Base-by-base conservation (phyloP, 1,284 basidiomycete species). In the Cryptococcus sp. region DNA sequence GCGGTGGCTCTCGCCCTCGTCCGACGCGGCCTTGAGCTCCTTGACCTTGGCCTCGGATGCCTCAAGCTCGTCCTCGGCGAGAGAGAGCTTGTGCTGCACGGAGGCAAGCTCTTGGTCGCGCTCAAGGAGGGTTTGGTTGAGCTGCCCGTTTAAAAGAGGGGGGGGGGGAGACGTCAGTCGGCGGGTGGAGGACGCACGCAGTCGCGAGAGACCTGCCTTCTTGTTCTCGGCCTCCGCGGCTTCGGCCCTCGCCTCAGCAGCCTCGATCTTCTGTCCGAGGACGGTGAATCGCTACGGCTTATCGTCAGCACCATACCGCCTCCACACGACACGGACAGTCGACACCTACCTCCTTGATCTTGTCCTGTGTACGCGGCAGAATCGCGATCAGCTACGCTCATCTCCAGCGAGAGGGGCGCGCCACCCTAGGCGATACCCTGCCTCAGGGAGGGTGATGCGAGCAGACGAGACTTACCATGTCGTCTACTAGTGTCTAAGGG, bases 71-170 rank as follows among this genome's bases (percentile, higher is more conserved):
- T 56, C 74, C 40, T 96, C 91, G 57, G 88, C 79, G 35, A 88
- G 77, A 38, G 77, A 69, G 44, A 95, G 82, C 78, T 86, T 87
- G 80, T 91, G 88, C 59, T 84, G 80, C 63, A 96, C 84, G 2
- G 94, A 97, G 6, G 80, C 80, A 70, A 93, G 89, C 73, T 90
- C 87, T 77, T 98, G 93, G 35, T 98, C 95, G 72, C 87, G 88
- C 72, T 84, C 82, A 40, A 97, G 84, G 46, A 93, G 75, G 45
- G 82, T 75, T 77, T 93, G 91, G 71, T 95, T 88, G 63, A 82
- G 80, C 69, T 77, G 64, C 7, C 23, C 4, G 49, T 24, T 20
- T 35, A 20, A 28, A 42, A 42, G 35, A 28, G 42, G 51, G 50
- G 37, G 20, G 23, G 9, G 20, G 45, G 44, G 39, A 42, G 24